These are phyloP conservation scores for Cercospora brassicicola DNA, from an alignment of 2,329 filamentous ascomycete species.

Conservation along the genomic window DNA sequence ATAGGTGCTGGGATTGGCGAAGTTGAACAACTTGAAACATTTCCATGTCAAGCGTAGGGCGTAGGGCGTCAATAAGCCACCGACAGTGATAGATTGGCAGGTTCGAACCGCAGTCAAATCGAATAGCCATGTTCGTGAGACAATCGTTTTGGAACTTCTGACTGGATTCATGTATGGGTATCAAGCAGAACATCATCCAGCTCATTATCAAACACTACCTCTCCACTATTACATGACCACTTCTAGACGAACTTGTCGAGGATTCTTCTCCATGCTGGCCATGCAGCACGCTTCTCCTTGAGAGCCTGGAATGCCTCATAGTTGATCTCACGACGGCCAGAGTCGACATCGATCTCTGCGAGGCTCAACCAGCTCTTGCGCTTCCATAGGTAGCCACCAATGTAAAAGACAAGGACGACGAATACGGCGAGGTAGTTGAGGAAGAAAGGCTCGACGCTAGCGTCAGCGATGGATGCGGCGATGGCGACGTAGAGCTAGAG, in stretches of 20 bases:
- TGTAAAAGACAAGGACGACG: constrained; percentile 57
- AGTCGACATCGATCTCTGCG: constrained; percentile 66
- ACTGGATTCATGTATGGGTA: constrained; percentile 6
- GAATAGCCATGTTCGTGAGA: background rate
- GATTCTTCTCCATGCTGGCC: constrained; percentile 53
- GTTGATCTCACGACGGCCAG: constrained; percentile 63
- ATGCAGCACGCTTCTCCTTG: constrained; percentile 52
- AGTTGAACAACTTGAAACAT: background rate
- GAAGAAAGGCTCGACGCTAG: constrained; percentile 49
- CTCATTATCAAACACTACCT: background rate
- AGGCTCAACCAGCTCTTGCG: constrained; percentile 59
- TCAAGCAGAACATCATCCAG: background rate
- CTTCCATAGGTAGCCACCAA: constrained; percentile 63
- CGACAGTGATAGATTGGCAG: background rate
- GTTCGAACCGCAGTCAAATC: background rate
- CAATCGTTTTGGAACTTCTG: background rate
- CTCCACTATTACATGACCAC: too few relatives aligned
- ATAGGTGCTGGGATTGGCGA: background rate
- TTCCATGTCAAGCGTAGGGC: background rate
- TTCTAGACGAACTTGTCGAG: constrained; percentile 33
- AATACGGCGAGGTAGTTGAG: constrained; percentile 55
- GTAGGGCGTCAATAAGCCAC: background rate
- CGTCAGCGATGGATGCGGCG: constrained; percentile 39
- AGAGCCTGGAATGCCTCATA: constrained; percentile 63
- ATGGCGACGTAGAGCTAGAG: constrained; percentile 53